Percentiles rank a stretch among this genome's conserved stretches.
Conservation (phyloP, 1,139 yeast genomes). For the Taphrina deformans region DNA sequence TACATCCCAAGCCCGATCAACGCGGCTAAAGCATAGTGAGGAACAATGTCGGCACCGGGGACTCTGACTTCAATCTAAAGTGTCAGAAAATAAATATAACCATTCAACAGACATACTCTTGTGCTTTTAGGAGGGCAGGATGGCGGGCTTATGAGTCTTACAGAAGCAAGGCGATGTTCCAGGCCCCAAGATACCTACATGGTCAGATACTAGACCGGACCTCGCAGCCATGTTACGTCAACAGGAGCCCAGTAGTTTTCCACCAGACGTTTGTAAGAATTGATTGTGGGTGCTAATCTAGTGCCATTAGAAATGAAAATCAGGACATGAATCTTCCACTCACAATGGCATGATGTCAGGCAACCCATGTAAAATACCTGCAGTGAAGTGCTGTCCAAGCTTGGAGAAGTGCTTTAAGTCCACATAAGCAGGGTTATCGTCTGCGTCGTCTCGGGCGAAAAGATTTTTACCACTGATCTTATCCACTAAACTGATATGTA, state of each 20-base stretch:
- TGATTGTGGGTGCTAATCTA: conserved; percentile 45
- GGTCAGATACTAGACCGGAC: background rate
- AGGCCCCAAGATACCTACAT: conserved; percentile 45
- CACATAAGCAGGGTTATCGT: conserved; percentile 43
- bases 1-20: conserved; percentile 46
- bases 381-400: conserved; percentile 45
- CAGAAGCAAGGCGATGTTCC: conserved; percentile 47
- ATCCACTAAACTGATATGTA: conserved; percentile 45
- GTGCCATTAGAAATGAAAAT: background rate
- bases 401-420: conserved; percentile 44
- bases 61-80: conserved; percentile 46
- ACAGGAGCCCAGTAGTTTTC: conserved; percentile 49
- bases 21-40: conserved; percentile 47
- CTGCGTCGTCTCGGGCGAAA: conserved; percentile 43
- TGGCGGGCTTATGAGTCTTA: conserved; percentile 45
- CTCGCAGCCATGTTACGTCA: conserved; percentile 40
- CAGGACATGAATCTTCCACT: background rate
- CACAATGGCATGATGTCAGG: conserved; percentile 47
- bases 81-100: background rate
- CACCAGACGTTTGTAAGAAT: conserved; percentile 46
- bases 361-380: conserved; percentile 46
- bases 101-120: conserved; percentile 5
- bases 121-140: conserved; percentile 44
- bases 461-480: conserved; percentile 42
- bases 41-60: conserved; percentile 48